Evolutionary conservation across 2,329 filamentous ascomycete species (phyloP).

Genomic region (Triangularia verruculosa): DNA sequence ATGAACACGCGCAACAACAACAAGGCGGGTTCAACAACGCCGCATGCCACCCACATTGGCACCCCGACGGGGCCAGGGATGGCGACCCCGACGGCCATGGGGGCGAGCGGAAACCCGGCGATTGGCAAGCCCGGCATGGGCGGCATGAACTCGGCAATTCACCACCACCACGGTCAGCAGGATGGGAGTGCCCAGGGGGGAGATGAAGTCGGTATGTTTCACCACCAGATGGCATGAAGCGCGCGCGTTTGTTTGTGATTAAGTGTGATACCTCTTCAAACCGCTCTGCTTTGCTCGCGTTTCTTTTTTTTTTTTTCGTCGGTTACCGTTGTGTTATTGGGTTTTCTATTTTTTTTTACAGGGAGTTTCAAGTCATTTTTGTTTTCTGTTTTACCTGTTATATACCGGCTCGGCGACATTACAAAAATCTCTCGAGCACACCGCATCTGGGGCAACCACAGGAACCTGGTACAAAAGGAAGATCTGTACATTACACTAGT

Average conservation of each 20-base stretch:
- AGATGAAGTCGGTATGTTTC: constrained; percentile 97
- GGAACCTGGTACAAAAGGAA: constrained; percentile 42
- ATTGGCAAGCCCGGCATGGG: constrained; percentile 66
- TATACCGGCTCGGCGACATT: constrained; percentile 34
- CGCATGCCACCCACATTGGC: constrained; percentile 58
- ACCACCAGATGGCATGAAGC: constrained; percentile 79
- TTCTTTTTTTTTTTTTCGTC: constrained; percentile 29
- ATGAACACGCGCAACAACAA: constrained; percentile 66
- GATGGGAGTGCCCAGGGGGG: constrained; percentile 64
- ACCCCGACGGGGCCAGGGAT: constrained; percentile 60
- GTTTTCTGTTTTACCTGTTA: constrained; percentile 28
- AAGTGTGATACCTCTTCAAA: constrained; percentile 34
- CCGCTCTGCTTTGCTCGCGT: constrained; percentile 25
- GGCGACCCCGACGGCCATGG: constrained; percentile 62
- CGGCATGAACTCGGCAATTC: constrained; percentile 63
- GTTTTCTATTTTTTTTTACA: constrained; percentile 27
- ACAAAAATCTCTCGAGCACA: constrained; percentile 29
- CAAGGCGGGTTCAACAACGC: constrained; percentile 58
- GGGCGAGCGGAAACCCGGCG: constrained; percentile 46
- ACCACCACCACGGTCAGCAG: constrained; percentile 72
- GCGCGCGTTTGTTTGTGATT: constrained; percentile 38
- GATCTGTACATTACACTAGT: constrained; percentile 57
- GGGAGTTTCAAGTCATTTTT: constrained; percentile 31
- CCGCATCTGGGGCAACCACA: constrained; percentile 37
- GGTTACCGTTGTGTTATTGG: constrained; percentile 28